Base-by-base conservation (phyloP, 352 stramenopile species). In the Globisporangium yorkense region DNA sequence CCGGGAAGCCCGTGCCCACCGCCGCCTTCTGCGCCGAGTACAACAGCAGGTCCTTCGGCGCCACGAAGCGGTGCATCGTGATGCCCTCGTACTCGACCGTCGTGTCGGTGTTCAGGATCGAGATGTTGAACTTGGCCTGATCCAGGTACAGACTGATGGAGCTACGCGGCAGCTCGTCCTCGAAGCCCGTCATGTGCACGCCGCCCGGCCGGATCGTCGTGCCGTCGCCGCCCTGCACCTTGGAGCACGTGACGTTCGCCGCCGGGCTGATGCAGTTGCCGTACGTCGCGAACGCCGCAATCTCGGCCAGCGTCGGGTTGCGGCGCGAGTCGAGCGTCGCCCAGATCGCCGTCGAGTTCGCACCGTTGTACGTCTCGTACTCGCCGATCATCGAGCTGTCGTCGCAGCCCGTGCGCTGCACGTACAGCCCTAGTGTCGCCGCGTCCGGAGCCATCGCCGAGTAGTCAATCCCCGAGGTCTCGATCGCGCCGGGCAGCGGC, bases 371-470 rank as follows among this genome's bases (percentile, higher is more conserved):
- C 70, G 77, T 37, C n/a, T 80, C 67, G 64, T 85, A 92, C 62
- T 79, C 70, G 54, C 74, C 74, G 51, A 88, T 86, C 33, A 74
- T 70, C 21, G 47, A 67, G 24, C 62, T 53, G 54, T 91, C 79
- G 57, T 89, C 77, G 43, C 81, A 91, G 61, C 81, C 81, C 45
- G 82, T 89, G 56, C 70, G 73, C 39, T 89, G 77, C 24, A 77
- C 62, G 65, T 81, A 89, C 16, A 51, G 63, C 10, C 46, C 62
- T 16, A 92, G 68, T 4, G 54, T 59, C 20, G 65, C 66, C n/a
- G 62, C 57, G 10, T 70, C 35, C 0, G 83, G 83, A 0, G 72
- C 48, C 27, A 43, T 60, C 48, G 58, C 40, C 18, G 71, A 79
- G 57, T 75, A 90, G 61, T 92, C 74, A 29, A 89, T 50, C 0